Evolutionary conservation across 441 rosid species (phyloP), one percentile per base, ranked within the genome.

Genomic region (Brassica hybrid): DNA sequence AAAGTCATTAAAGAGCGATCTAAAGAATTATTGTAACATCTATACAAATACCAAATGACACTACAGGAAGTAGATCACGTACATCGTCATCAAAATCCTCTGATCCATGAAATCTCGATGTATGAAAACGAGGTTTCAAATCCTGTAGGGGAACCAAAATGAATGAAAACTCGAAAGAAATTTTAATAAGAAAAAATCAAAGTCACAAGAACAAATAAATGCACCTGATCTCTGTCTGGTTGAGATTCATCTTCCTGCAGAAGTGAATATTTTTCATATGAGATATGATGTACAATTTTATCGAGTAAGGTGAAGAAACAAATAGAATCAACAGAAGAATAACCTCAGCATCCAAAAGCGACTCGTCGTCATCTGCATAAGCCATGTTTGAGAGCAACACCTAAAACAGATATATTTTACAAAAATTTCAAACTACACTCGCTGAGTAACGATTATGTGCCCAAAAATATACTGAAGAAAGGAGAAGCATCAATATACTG

Each of bases 351-450:
- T 93, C 99, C 81, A 74, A 52, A 75, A 94, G 95, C 7, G 99
- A 90, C 84, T 97, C 99, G 58, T 97, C 99, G 71, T 97, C 99
- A 17, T 97, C 99, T 68, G 97, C 96, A 83, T 97, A 97, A 75
- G 85, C 93, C 99, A 97, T 97, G 82, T 97, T 97, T 75, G 97
- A 87, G 80, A 97, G 80, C 80, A 97, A 86, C 84, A 89, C 84
- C 99, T 97, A 81, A 75, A 86, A 72, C 69, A 83, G 5, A 77
- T 61, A 81, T 71, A 62, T 30, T 32, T 70, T 34, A 79, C 38
- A 19, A 66, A 75, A 67, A 14, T 60, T 9, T 50, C 69, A 72
- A 61, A 50, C n/a, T 59, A 67, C 70, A 27, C 50, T 21, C 4
- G 11, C 67, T 36, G 67, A 17, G 48, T 10, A 41, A 41, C 43